A percentile compares a stretch with the other conserved stretches of the same genome.
These are phyloP conservation scores for Ambrosia trifida DNA, from an alignment of 129 eudicot species.

Conservation along the genomic window DNA sequence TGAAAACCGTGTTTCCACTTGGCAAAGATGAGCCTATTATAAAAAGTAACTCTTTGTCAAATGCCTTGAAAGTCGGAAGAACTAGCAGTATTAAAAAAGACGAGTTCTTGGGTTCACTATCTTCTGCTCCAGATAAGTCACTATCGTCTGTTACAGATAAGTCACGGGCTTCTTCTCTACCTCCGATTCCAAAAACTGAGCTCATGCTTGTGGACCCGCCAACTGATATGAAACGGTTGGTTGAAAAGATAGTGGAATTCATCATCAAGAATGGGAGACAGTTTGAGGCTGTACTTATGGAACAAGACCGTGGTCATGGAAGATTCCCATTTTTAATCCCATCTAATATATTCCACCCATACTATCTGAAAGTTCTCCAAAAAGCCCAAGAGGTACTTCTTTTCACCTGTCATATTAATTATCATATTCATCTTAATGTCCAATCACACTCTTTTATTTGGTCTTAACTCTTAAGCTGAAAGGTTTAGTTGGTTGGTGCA, in stretches of 20 bases:
- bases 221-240: slow-evolving; percentile 63
- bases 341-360: slow-evolving; percentile 76
- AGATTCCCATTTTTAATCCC: slow-evolving; percentile 84
- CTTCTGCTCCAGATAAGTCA: slow-evolving; percentile 43
- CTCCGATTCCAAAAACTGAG: slow-evolving; percentile 45
- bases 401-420: slow-evolving; percentile 14
- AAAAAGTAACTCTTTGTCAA: slow-evolving; percentile 45
- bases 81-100: slow-evolving; percentile 39
- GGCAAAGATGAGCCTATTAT: slow-evolving; percentile 39
- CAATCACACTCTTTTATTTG: not conserved
- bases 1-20: slow-evolving; percentile 24
- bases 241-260: slow-evolving; percentile 82
- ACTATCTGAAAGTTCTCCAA: slow-evolving; percentile 69
- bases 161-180: slow-evolving; percentile 41
- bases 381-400: slow-evolving; percentile 72
- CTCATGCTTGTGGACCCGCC: slow-evolving; percentile 76
- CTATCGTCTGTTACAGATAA: slow-evolving; percentile 44
- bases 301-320: slow-evolving; percentile 83
- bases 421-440: not conserved
- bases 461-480: not conserved
- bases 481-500: not conserved
- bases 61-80: slow-evolving; percentile 45
- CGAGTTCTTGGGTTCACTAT: slow-evolving; percentile 35
- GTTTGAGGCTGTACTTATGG: slow-evolving; percentile 83
- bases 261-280: slow-evolving; percentile 78